Percentiles rank a stretch among this genome's conserved stretches.
Evolutionary conservation across 352 stramenopile genomes (phyloP).

Genomic region (Phytophthora hybrid): DNA sequence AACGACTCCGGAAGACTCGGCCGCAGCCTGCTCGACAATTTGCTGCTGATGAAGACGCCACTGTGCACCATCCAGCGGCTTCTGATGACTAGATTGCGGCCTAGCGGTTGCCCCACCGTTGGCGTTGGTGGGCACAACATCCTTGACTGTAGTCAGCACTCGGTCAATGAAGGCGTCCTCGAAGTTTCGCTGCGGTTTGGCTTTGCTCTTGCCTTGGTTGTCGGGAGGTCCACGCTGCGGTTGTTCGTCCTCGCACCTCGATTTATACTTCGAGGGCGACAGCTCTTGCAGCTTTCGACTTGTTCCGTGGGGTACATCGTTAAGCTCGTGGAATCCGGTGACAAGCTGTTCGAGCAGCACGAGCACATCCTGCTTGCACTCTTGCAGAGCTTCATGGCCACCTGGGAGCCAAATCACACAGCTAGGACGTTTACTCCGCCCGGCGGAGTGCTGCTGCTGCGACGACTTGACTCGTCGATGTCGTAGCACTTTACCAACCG

Average conservation of each 20-base stretch:
- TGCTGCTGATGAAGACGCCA: conserved; percentile 57
- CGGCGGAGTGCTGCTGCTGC: conserved; percentile 25
- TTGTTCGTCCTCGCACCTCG: conserved; percentile 35
- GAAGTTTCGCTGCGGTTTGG: conserved; percentile 51
- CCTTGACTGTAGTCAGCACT: conserved; percentile 73
- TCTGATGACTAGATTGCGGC: conserved; percentile 23
- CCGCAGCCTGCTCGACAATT: conserved; percentile 27
- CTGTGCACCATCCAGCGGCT: conserved; percentile 45
- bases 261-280: conserved; percentile 14
- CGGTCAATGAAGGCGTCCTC: conserved; percentile 92
- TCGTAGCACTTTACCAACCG: conserved; percentile 79
- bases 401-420: conserved; percentile 89
- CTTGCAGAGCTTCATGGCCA: conserved; percentile 95
- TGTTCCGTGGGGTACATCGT: conserved; percentile 67
- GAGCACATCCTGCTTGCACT: conserved; percentile 89
- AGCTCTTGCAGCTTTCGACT: conserved; percentile 29
- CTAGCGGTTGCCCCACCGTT: conserved; percentile 3
- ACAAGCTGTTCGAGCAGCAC: conserved; percentile 93
- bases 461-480: conserved; percentile 32
- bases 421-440: conserved; percentile 34
- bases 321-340: conserved; percentile 93
- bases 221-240: conserved; percentile 14
- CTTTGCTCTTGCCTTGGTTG: conserved; percentile 29
- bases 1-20: not conserved
- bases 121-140: conserved; percentile 32